Base-by-base conservation (phyloP, 768 basidiomycete genomes). In the Xerocomus potaroensis region DNA sequence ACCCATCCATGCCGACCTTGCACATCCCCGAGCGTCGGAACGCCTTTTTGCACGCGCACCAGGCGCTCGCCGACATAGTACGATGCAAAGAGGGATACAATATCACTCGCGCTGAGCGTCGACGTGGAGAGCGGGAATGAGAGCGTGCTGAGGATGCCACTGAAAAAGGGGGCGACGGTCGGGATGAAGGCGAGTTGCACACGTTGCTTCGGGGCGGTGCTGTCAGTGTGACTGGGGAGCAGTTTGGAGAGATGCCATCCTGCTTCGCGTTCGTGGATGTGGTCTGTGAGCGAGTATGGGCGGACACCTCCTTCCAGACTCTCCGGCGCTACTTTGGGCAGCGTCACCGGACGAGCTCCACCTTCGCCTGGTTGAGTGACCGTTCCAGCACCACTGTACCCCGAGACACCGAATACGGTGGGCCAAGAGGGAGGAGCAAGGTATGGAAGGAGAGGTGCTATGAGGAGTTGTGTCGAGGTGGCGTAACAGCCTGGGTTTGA, bases 401-500 rank as follows among this genome's bases (percentile, higher is more conserved):
- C 96, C 1, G 91, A 95, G 44, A 95, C 67, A 15, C 88, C 95
- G 62, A 97, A 95, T 21, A 99, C 81, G 2, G 92, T 89, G 2
- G 94, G 91, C 56, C 76, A 75, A 18, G 77, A 69, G 3, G 69
- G 71, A 3, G 65, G 48, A 43, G 81, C 74, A 50, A 95, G 64
- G 67, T 84, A 78, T 47, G 80, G 73, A 45, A 96, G 72, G 16
- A 98, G 76, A 16, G 96, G 96, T 1, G 94, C 96, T 50, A 96
- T 69, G 45, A 98, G 81, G 50, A 98, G 76, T 68, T 98, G 96
- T 1, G 84, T 77, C 40, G 91, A 91, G 27, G 96, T 98, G 5
- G 94, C 87, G 63, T 93, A 99, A 65, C 96, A 99, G 34, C 96
- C 96, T 1, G 96, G 96, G 70, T 99, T 99, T 39, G 96, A 89